Percentiles rank a stretch among this genome's conserved stretches.
Conservation (phyloP, 306 rosid species). For the Calophaca sinica region DNA sequence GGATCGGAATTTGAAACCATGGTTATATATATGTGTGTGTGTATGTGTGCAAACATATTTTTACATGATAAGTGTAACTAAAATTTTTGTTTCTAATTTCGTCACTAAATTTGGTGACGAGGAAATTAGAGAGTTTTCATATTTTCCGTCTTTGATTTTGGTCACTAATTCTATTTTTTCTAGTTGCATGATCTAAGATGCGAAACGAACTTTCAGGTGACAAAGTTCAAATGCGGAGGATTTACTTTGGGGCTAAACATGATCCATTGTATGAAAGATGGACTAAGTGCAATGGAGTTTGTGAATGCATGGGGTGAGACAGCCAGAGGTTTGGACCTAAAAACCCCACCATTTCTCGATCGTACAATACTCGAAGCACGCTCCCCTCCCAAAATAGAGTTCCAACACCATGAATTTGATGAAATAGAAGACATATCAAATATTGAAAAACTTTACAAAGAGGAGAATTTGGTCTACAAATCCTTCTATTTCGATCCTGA, state of each 20-base stretch:
- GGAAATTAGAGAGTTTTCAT: no score
- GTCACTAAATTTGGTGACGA: no score
- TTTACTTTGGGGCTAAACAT: constrained; percentile 65
- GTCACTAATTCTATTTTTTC: no score
- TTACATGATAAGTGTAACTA: no score
- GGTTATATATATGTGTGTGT: no score
- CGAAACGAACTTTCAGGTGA: constrained; percentile 52
- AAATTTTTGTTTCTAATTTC: no score
- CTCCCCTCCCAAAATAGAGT: constrained; percentile 66
- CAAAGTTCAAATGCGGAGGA: constrained; percentile 86
- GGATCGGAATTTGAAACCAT: no score
- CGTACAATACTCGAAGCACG: constrained; percentile 75
- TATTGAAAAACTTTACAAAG: constrained; percentile 51
- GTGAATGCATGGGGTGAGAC: constrained; percentile 76
- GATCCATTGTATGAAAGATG: constrained; percentile 79
- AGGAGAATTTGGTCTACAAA: constrained; percentile 58
- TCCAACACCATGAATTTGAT: constrained; percentile 66
- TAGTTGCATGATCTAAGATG: background rate
- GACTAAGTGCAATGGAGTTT: constrained; percentile 74
- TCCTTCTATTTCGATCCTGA: constrained; percentile 67
- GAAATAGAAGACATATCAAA: constrained; percentile 75
- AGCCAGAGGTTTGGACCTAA: constrained; percentile 70
- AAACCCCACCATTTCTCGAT: constrained; percentile 62
- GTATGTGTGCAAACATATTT: no score
- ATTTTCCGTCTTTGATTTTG: no score